phyloP scores from a whole-genome alignment of 768 basidiomycete species.

The Hygrocybe punicea region DNA sequence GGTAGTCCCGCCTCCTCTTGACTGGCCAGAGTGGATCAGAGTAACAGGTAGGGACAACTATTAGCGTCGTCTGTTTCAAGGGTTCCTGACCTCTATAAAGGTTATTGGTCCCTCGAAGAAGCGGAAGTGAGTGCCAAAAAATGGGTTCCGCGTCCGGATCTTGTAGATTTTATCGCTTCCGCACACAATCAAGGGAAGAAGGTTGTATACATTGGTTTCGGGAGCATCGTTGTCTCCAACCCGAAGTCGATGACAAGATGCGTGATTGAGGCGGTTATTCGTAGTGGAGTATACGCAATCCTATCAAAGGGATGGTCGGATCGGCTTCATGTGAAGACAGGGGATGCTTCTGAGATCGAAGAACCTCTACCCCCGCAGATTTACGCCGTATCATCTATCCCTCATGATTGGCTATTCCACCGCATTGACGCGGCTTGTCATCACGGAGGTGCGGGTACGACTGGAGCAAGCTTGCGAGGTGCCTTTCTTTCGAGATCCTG shows the following conservation, averaged over 20 bases:
- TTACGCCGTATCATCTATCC: constrained; percentile 79
- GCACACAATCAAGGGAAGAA: constrained; percentile 78
- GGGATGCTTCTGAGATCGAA: constrained; percentile 58
- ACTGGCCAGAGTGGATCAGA: constrained; percentile 99
- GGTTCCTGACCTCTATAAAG: constrained; percentile 36
- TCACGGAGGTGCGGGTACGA: constrained; percentile 96
- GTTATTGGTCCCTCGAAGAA: constrained; percentile 96
- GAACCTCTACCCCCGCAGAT: constrained; percentile 75
- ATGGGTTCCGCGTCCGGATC: constrained; percentile 81
- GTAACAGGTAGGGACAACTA: constrained; percentile 59
- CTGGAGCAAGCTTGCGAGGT: constrained; percentile 92
- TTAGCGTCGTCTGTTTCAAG: constrained; percentile 1
- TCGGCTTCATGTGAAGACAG: constrained; percentile 65
- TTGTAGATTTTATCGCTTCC: constrained; percentile 77
- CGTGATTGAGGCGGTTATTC: constrained; percentile 82
- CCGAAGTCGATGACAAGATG: constrained; percentile 88
- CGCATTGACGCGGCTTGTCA: constrained; percentile 96
- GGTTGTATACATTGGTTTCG: constrained; percentile 96
- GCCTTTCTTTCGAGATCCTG: constrained; percentile 14
- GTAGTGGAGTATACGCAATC: constrained; percentile 87
- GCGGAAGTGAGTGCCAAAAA: constrained; percentile 85
- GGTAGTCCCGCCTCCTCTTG: constrained; percentile 87
- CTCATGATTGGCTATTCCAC: constrained; percentile 95
- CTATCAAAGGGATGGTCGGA: constrained; percentile 99
- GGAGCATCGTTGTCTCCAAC: constrained; percentile 95